Evolutionary conservation across 169 alveolate genomes (phyloP).

Genomic region (Theileria parva): DNA sequence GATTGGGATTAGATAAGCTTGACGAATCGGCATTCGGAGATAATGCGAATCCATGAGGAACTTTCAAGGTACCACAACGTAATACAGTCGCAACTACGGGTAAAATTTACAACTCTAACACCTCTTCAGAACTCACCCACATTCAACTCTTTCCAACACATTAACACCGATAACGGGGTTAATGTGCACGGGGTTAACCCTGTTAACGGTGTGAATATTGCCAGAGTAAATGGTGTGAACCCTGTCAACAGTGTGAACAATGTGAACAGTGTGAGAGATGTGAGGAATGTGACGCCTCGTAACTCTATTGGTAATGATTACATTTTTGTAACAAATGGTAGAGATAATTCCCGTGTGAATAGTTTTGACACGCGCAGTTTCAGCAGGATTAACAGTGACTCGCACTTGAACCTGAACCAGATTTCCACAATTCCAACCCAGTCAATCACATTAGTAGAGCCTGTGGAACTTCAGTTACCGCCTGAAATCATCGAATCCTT

Average conservation of each 20-base stretch:
- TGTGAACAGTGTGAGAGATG: background rate
- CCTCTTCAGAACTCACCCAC: conserved; percentile 2
- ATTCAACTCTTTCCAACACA: background rate
- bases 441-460: background rate
- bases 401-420: too few relatives aligned
- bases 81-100: background rate
- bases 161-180: too few relatives aligned
- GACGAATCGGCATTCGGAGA: background rate
- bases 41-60: conserved; percentile 6
- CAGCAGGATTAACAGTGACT: too few relatives aligned
- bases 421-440: background rate
- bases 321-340: too few relatives aligned
- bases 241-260: background rate
- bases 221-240: too few relatives aligned
- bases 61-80: background rate
- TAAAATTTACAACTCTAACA: background rate
- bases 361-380: too few relatives aligned
- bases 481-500: background rate
- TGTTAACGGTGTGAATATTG: background rate
- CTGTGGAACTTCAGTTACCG: background rate
- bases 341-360: too few relatives aligned
- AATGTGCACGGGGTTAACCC: too few relatives aligned
- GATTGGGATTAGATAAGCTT: background rate
- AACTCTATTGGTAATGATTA: too few relatives aligned
- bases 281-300: too few relatives aligned